These are phyloP conservation scores for Biscogniauxia marginata DNA, from an alignment of 2,329 filamentous ascomycete species.

Conservation along the genomic window DNA sequence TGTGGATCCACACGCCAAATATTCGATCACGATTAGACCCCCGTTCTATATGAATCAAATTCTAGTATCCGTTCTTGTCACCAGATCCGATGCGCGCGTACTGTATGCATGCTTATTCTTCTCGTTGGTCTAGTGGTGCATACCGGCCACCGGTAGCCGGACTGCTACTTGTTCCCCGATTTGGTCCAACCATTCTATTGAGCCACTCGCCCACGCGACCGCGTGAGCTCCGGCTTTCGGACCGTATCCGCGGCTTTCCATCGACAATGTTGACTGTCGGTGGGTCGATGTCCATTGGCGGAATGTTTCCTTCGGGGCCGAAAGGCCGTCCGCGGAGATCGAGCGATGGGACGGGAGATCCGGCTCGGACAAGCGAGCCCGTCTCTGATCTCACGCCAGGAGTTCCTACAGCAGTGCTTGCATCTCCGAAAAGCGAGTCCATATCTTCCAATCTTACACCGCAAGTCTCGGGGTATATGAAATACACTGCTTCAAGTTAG, in stretches of 20 bases:
- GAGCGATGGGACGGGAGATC: conserved; percentile 78
- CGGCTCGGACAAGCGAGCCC: conserved; percentile 74
- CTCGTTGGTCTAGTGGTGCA: conserved; percentile 40
- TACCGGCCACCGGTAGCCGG: conserved; percentile 37
- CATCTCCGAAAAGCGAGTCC: conserved; percentile 91
- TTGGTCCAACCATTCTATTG: conserved; percentile 39
- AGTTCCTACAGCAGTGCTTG: conserved; percentile 76
- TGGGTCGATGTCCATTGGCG: conserved; percentile 78
- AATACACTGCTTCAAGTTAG: conserved; percentile 68
- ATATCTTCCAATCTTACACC: conserved; percentile 96
- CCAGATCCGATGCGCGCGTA: conserved; percentile 17
- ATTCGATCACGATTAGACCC: background rate
- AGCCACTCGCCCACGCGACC: conserved; percentile 51
- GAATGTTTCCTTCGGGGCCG: conserved; percentile 68
- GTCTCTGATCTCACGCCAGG: conserved; percentile 73
- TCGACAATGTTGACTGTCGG: conserved; percentile 58
- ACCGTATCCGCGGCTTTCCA: conserved; percentile 40
- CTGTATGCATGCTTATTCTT: conserved; percentile 33
- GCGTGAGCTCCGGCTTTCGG: conserved; percentile 32
- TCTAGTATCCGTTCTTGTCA: conserved; percentile 2
- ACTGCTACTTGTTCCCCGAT: conserved; percentile 34
- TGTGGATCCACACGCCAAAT: background rate
- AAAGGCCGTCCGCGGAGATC: conserved; percentile 59
- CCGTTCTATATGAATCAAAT: background rate
- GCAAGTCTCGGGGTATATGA: conserved; percentile 95